Evolutionary conservation across 148 eudicot species (phyloP).

Genomic region (Diospyros lotus): DNA sequence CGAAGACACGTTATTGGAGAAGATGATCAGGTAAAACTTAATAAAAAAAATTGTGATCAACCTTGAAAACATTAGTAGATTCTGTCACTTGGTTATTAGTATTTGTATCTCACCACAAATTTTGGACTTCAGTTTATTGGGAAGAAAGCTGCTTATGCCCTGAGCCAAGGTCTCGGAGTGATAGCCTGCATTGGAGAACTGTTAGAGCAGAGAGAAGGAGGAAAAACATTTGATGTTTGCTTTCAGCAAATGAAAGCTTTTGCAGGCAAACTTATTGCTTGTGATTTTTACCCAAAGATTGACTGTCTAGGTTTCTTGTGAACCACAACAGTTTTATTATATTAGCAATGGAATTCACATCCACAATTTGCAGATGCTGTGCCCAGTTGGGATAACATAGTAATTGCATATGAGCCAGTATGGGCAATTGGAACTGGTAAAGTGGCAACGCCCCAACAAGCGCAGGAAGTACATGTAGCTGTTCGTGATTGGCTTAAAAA

Average conservation of each 20-base stretch:
- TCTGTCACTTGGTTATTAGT: neutral
- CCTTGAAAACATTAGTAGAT: neutral
- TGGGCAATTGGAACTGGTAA: slow-evolving; percentile 99
- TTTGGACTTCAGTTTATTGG: slow-evolving; percentile 72
- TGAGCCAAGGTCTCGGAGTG: slow-evolving; percentile 75
- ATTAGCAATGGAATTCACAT: neutral
- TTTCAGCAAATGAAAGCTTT: slow-evolving; percentile 77
- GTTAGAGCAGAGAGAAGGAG: slow-evolving; percentile 81
- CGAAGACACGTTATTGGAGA: slow-evolving; percentile 85
- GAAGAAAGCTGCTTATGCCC: slow-evolving; percentile 92
- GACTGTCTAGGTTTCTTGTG: neutral
- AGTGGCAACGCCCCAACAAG: slow-evolving; percentile 91
- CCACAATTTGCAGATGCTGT: slow-evolving; percentile 61
- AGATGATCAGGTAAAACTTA: slow-evolving; percentile 55
- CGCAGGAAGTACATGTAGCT: slow-evolving; percentile 93
- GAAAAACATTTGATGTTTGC: slow-evolving; percentile 91
- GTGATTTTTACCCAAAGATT: slow-evolving; percentile 4
- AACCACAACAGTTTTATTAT: neutral
- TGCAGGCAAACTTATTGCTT: slow-evolving; percentile 49
- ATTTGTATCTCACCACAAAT: neutral
- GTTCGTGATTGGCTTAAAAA: slow-evolving; percentile 95
- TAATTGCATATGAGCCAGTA: slow-evolving; percentile 93
- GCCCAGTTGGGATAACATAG: slow-evolving; percentile 90
- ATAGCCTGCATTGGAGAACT: slow-evolving; percentile 96
- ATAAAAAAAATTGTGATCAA: neutral